Conservation (phyloP, 176 grass and related monocot species). For the Triticum urartu region DNA sequence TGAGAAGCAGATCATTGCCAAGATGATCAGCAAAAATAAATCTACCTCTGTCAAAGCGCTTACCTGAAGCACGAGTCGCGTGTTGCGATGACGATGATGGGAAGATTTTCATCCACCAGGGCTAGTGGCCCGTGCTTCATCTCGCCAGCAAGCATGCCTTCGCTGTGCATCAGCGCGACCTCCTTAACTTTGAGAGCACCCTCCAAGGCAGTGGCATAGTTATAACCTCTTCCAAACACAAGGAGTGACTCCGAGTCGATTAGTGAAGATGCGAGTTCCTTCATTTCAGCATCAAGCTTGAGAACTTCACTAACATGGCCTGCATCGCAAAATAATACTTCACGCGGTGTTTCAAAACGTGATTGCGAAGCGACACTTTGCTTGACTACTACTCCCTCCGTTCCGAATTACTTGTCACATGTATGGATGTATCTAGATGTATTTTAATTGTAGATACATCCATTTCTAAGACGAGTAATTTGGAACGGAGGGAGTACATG, state of each 20-base stretch:
- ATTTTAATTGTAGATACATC: no score
- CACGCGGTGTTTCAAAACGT: background rate
- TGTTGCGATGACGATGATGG: slow-evolving; percentile 87
- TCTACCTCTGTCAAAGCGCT: background rate
- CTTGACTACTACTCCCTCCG: background rate
- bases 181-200: slow-evolving; percentile 96
- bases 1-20: background rate
- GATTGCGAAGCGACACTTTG: background rate
- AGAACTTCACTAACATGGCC: slow-evolving; percentile 68
- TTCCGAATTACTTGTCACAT: no score
- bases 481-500: background rate
- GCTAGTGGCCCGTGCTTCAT: slow-evolving; percentile 97
- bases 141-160: slow-evolving; percentile 97
- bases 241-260: slow-evolving; percentile 71
- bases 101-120: slow-evolving; percentile 88
- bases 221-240: slow-evolving; percentile 86
- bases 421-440: no score
- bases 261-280: slow-evolving; percentile 78
- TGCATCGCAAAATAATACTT: slow-evolving; percentile 10
- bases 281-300: slow-evolving; percentile 90
- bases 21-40: background rate
- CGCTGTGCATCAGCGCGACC: slow-evolving; percentile 83
- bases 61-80: slow-evolving; percentile 76
- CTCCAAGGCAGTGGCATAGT: slow-evolving; percentile 91
- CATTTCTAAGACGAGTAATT: no score